Conservation (phyloP, 768 basidiomycete species). For the Obba rivulosa region DNA sequence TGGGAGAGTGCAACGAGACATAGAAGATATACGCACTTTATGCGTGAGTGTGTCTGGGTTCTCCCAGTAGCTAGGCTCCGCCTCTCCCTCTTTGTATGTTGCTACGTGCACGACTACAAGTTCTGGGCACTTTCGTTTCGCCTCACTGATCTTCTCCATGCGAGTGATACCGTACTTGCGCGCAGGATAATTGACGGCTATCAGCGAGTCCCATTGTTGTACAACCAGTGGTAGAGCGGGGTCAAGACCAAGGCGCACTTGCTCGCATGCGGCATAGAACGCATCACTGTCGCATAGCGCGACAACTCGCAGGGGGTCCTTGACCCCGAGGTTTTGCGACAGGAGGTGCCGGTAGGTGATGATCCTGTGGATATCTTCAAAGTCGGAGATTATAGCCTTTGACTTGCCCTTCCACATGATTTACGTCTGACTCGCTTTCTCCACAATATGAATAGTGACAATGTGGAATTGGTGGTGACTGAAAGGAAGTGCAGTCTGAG, state of each 20-base stretch:
- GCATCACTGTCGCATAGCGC: constrained; percentile 92
- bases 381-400: constrained; percentile 40
- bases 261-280: constrained; percentile 83
- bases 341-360: constrained; percentile 81
- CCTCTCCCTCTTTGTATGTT: constrained; percentile 85
- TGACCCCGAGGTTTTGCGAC: constrained; percentile 60
- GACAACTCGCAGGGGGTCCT: constrained; percentile 76
- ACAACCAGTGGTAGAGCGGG: constrained; percentile 70
- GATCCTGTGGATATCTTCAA: constrained; percentile 54
- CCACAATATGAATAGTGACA: neutral
- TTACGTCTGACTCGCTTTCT: neutral
- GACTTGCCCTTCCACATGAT: constrained; percentile 52
- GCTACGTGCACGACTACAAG: constrained; percentile 88
- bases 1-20: neutral
- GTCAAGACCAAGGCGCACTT: constrained; percentile 66
- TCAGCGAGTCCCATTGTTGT: constrained; percentile 82
- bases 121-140: constrained; percentile 80
- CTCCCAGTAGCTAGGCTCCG: constrained; percentile 89
- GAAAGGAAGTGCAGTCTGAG: too few species aligned
- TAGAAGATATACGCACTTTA: constrained; percentile 53
- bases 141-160: constrained; percentile 79
- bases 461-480: neutral
- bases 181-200: constrained; percentile 95
- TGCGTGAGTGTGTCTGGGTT: constrained; percentile 85
- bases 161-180: constrained; percentile 91